A percentile compares a stretch with the other conserved stretches of the same genome.
Evolutionary conservation across 148 eudicot species (phyloP).

Genomic region (Arbutus unedo): DNA sequence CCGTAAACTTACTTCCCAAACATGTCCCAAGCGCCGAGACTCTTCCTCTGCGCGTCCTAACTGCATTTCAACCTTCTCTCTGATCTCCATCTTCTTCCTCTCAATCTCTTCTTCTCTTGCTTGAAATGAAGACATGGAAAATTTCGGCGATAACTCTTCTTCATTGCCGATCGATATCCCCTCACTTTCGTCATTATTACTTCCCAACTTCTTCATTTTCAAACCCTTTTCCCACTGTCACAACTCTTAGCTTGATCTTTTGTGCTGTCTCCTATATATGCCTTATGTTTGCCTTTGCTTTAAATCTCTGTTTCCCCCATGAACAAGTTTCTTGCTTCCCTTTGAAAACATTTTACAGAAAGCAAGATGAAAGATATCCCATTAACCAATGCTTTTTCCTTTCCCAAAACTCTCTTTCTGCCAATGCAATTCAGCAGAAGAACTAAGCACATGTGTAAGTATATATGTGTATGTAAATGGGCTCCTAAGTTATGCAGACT

Average conservation of each 20-base stretch:
- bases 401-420: not conserved
- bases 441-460: too few relatives aligned
- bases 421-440: not conserved
- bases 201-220: conserved; percentile 24
- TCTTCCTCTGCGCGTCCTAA: conserved; percentile 45
- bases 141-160: conserved; percentile 26
- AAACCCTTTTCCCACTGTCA: not conserved
- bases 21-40: conserved; percentile 42
- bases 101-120: conserved; percentile 52
- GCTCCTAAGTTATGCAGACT: not conserved
- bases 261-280: not conserved
- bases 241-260: not conserved
- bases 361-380: not conserved
- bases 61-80: conserved; percentile 39
- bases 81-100: conserved; percentile 48
- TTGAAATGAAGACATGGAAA: conserved; percentile 30
- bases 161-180: conserved; percentile 23
- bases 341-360: conserved; percentile 5
- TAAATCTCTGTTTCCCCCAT: conserved; percentile 10
- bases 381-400: not conserved
- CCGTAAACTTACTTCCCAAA: conserved; percentile 40
- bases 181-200: conserved; percentile 28
- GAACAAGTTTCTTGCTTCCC: conserved; percentile 18
- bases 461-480: not conserved
- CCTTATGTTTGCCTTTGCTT: conserved; percentile 23